These are phyloP conservation scores for Castanopsis chinensis DNA, from an alignment of 306 rosid species.

Conservation along the genomic window DNA sequence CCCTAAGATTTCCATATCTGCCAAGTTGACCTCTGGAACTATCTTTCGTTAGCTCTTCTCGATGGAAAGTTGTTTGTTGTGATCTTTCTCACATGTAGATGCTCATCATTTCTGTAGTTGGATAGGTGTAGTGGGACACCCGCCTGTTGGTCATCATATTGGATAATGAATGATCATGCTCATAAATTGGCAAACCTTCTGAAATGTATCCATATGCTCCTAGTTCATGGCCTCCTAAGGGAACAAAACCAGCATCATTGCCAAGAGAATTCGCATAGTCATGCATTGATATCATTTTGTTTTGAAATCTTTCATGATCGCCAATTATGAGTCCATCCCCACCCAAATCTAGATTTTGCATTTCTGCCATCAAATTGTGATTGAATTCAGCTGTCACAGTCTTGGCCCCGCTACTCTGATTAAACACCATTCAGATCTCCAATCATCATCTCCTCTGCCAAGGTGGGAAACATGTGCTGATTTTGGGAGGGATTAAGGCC, in stretches of 20 bases:
- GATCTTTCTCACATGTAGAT: background rate
- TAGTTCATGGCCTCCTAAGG: slow-evolving; percentile 22
- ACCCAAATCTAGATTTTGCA: slow-evolving; percentile 1
- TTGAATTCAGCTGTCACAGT: slow-evolving; percentile 2
- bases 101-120: slow-evolving; percentile 8
- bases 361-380: slow-evolving; percentile 16
- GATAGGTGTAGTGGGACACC: slow-evolving; percentile 7
- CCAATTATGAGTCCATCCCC: background rate
- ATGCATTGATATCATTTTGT: slow-evolving; percentile 15
- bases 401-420: slow-evolving; percentile 11
- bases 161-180: slow-evolving; percentile 17
- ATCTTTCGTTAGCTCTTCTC: background rate
- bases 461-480: slow-evolving; percentile 26
- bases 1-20: background rate
- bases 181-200: background rate
- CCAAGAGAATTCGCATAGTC: slow-evolving; percentile 10
- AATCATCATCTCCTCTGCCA: slow-evolving; percentile 16
- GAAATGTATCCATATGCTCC: slow-evolving; percentile 6
- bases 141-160: background rate
- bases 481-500: slow-evolving; percentile 11
- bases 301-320: slow-evolving; percentile 8
- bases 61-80: background rate
- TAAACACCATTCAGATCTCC: slow-evolving; percentile 15
- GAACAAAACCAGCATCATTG: background rate
- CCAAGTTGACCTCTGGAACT: background rate